Percentiles rank a stretch among this genome's conserved stretches.
These are phyloP conservation scores for Kluyveromyces marxianus DNA, from an alignment of 1,139 yeast species.

Conservation along the genomic window DNA sequence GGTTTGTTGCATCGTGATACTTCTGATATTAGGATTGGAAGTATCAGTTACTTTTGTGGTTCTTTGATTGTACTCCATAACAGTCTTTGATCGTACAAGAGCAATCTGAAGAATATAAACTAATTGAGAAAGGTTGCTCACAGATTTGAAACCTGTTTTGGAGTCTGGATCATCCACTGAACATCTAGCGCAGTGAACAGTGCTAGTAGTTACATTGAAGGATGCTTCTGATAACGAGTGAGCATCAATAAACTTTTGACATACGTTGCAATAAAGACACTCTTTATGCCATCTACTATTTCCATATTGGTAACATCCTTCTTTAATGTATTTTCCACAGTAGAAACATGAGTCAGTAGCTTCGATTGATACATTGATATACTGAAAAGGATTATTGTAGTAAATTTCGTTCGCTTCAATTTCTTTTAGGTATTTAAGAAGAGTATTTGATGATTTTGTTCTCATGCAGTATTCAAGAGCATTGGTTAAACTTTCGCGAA, in stretches of 20 bases:
- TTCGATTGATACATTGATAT: constrained; percentile 48
- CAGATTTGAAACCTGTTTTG: constrained; percentile 50
- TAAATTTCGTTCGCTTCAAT: constrained; percentile 42
- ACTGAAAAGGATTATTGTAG: constrained; percentile 36
- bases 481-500: constrained; percentile 70
- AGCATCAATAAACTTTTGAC: constrained; percentile 37
- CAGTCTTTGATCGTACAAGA: constrained; percentile 65
- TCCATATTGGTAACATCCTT: constrained; percentile 56
- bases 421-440: constrained; percentile 54
- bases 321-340: constrained; percentile 78
- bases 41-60: background rate
- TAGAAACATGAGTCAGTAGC: constrained; percentile 71
- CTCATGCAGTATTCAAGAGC: constrained; percentile 62
- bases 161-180: constrained; percentile 42
- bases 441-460: constrained; percentile 51
- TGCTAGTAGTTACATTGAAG: constrained; percentile 34
- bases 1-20: constrained; percentile 36
- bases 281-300: constrained; percentile 73
- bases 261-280: constrained; percentile 60
- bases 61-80: constrained; percentile 41
- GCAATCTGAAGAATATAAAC: constrained; percentile 78
- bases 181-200: constrained; percentile 53
- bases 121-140: constrained; percentile 66
- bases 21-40: background rate
- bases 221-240: constrained; percentile 39